Evolutionary conservation across 768 basidiomycete genomes (phyloP), one percentile per base, ranked within the genome.

Genomic region (Pleurotus giganteus): DNA sequence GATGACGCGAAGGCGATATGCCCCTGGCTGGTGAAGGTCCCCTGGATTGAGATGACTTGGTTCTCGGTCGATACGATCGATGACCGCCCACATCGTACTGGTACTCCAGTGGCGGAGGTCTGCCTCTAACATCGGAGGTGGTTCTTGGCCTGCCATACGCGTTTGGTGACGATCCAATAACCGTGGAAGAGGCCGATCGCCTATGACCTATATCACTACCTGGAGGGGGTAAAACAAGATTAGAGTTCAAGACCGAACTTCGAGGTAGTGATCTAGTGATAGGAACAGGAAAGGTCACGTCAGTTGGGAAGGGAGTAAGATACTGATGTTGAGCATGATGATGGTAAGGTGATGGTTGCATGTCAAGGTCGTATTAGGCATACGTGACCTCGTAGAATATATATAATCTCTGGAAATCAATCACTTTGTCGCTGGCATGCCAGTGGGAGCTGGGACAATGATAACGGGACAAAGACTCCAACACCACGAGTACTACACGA

Each of bases 281-380:
- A 41, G 49, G 34, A 51, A 51, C 37, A 21, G 49, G 49, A 34
- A 36, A 39, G 19, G 49, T 9, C 19, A 24, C 49, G 6, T 51
- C 49, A 32, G 31, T 19, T 23, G 31, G 49, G 21, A 51, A 51
- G n/a, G 46, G 46, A 9, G 49, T 36, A n/a, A 32, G 49, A 51
- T 36, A 37, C 23, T 51, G 31, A 19, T 11, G 39, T 17, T 41
- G 39, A 13, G 26, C 37, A n/a, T 29, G 49, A 51, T 36, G 34
- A n/a, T 51, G 31, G 37, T 39, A 51, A 36, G 49, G 34, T 36
- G 34, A 51, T 51, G 49, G 49, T 41, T 41, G 39, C 39, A 41
- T 41, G 12, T 41, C 19, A 41, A 41, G 39, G 39, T 11, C 19
- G 39, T 41, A 12, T 41, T 7, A 41, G 19, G 39, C 5, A n/a